phyloP scores from a whole-genome alignment of 768 basidiomycete genomes.

The Calocybe cyanea region DNA sequence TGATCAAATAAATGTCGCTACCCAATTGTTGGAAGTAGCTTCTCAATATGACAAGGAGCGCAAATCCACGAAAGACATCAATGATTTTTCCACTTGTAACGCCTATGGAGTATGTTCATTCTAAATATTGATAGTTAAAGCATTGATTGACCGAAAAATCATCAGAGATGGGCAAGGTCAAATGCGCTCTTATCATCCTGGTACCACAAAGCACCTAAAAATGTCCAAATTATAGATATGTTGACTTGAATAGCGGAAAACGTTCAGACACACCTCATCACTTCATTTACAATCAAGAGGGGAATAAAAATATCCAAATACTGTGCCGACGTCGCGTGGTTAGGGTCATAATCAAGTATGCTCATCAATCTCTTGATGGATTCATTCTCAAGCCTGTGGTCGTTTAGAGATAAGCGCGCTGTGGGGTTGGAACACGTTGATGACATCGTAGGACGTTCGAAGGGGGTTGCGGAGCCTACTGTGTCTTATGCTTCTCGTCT shows the following conservation, averaged over 20 bases:
- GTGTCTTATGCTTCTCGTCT: slow-evolving; percentile 37
- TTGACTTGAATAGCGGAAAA: slow-evolving; percentile 46
- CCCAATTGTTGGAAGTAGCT: slow-evolving; percentile 45
- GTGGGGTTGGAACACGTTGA: slow-evolving; percentile 51
- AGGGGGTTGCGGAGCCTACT: slow-evolving; percentile 15
- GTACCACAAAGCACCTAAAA: not conserved
- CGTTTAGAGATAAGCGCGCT: slow-evolving; percentile 33
- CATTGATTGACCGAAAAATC: too few species aligned
- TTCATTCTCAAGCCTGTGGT: not conserved
- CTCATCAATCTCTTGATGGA: not conserved
- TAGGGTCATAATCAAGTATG: slow-evolving; percentile 48
- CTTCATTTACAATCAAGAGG: slow-evolving; percentile 45
- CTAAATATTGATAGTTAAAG: too few species aligned
- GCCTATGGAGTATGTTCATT: slow-evolving; percentile 40
- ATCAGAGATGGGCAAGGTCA: slow-evolving; percentile 54
- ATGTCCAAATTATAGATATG: slow-evolving; percentile 48
- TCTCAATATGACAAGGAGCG: slow-evolving; percentile 44
- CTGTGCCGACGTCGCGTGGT: slow-evolving; percentile 38
- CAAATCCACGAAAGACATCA: slow-evolving; percentile 39
- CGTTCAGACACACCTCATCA: slow-evolving; percentile 55
- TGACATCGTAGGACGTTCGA: slow-evolving; percentile 25
- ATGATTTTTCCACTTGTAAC: slow-evolving; percentile 40
- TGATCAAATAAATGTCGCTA: slow-evolving; percentile 33
- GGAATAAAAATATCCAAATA: slow-evolving; percentile 40
- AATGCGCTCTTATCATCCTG: slow-evolving; percentile 4